A percentile compares a stretch with the other conserved stretches of the same genome.
These are phyloP conservation scores for Uncinocarpus reesii DNA, from an alignment of 2,329 filamentous ascomycete genomes.

Conservation along the genomic window DNA sequence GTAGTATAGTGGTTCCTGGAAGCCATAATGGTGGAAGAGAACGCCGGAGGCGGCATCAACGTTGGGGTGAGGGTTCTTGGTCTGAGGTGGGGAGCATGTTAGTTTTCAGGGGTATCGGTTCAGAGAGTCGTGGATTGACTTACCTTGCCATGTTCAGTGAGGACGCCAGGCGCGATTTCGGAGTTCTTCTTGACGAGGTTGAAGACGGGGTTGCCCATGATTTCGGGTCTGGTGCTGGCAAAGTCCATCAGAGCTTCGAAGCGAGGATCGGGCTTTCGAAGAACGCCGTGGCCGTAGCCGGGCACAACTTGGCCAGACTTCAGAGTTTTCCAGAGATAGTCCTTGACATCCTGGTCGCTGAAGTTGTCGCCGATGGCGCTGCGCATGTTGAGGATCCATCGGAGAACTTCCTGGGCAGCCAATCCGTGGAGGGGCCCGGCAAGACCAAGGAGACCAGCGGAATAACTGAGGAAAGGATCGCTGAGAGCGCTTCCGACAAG, in stretches of 20 bases:
- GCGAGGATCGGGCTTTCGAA: slow-evolving; percentile 91
- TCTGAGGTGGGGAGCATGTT: slow-evolving; percentile 38
- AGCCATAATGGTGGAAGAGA: slow-evolving; percentile 95
- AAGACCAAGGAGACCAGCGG: slow-evolving; percentile 85
- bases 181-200: slow-evolving; percentile 88
- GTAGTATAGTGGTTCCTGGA: slow-evolving; percentile 96
- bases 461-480: slow-evolving; percentile 93
- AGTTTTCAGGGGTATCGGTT: not conserved
- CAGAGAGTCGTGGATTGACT: slow-evolving; percentile 15
- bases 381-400: slow-evolving; percentile 96
- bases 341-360: slow-evolving; percentile 68
- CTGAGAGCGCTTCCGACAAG: slow-evolving; percentile 88
- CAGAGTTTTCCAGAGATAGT: slow-evolving; percentile 86
- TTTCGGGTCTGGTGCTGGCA: slow-evolving; percentile 71
- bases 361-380: slow-evolving; percentile 68
- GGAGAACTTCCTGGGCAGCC: slow-evolving; percentile 90
- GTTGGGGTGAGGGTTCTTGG: slow-evolving; percentile 95
- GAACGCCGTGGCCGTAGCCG: slow-evolving; percentile 89
- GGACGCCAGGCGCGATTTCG: slow-evolving; percentile 76
- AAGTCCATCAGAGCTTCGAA: slow-evolving; percentile 97
- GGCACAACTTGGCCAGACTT: slow-evolving; percentile 91
- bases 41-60: slow-evolving; percentile 90
- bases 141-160: slow-evolving; percentile 86
- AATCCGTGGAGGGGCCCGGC: slow-evolving; percentile 89
- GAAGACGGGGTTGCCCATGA: slow-evolving; percentile 81